Base-by-base conservation (phyloP, 352 stramenopile genomes). In the Phytophthora parvispora region DNA sequence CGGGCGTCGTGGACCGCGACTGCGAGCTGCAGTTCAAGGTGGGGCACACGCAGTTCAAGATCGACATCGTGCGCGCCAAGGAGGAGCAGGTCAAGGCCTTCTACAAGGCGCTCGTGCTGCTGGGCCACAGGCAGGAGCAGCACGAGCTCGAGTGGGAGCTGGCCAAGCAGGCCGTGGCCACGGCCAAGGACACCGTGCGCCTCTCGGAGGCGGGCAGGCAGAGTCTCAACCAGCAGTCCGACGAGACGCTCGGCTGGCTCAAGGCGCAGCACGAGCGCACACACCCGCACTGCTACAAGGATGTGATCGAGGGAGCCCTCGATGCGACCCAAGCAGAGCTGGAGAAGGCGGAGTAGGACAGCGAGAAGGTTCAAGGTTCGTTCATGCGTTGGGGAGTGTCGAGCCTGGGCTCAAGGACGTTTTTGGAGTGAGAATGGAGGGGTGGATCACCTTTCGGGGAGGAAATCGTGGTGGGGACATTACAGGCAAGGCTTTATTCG, bases 1-100 rank as follows among this genome's bases (percentile, higher is more conserved):
- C 78, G 6, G 78, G 75, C 40, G 75, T 78, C 58, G 74, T 76
- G 27, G 78, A 86, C 43, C 78, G 78, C 53, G 78, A 86, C 52
- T 80, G 76, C 47, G 78, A 86, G 66, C 68, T 86, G 43, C 73
- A 80, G 42, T 78, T 86, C 27, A 47, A 57, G 9, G 53, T 83
- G 16, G 75, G 78, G 20, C 42, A 54, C 10, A 42, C 60, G 18
- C 36, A 48, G 18, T 59, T 86, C 38, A 74, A 69, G 32, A 70
- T 86, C 31, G 69, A 76, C 24, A 65, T 86, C 10, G 69, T 65
- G 6, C 62, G 65, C 8, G 67, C 51, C 25, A 77, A 84, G 27
- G 75, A 82, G 32, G 52, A 54, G 6, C 31, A 66, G 31, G 66
- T 68, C 48, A 74, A 74, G 42, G 64, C 60, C 0, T 78, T 80